Evolutionary conservation across 331 rosid genomes (phyloP), one percentile per base, ranked within the genome.

Genomic region (Phaseolus coccineus): DNA sequence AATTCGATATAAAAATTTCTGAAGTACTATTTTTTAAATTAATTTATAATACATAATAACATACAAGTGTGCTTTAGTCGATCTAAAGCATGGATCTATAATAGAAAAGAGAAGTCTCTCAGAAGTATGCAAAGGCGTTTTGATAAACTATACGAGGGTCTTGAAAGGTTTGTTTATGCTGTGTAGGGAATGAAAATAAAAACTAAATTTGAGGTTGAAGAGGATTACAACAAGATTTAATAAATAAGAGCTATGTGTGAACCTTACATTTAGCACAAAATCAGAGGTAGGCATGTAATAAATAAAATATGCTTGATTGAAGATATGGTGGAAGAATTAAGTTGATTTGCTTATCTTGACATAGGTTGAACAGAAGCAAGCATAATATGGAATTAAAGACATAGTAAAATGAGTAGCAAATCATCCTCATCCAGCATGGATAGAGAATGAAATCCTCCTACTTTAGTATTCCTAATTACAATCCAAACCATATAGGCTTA

Each of bases 401-500:
- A 79, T 62, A 82, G 77, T 75, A 83, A 68, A 82, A 77, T 81
- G 84, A 85, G 94, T 85, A 78, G 87, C 87, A 80, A 50, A 74
- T 84, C 90, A 90, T 82, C 85, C 97, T 85, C 91, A 84, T 69
- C 86, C 89, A 61, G 4, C 85, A 30, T 47, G 74, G 83, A 77
- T 76, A 78, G 83, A 87, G 88, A 89, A 87, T 58, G 92, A 84
- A 83, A 84, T 85, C 72, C 64, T 80, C 87, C 90, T 83, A 79
- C 74, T 64, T 80, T 68, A 86, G 84, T 52, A 81, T 89, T 89
- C 84, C 89, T 87, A 83, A 82, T 88, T 88, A 86, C 96, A 91
- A 89, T 84, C 90, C 94, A 85, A 83, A 82, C 81, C 87, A 85
- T 83, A 89, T 77, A 89, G 86, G 85, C 81, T 89, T 84, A 83